Base-by-base conservation (phyloP, 768 basidiomycete species). In the Cystofilobasidium bisporidii region DNA sequence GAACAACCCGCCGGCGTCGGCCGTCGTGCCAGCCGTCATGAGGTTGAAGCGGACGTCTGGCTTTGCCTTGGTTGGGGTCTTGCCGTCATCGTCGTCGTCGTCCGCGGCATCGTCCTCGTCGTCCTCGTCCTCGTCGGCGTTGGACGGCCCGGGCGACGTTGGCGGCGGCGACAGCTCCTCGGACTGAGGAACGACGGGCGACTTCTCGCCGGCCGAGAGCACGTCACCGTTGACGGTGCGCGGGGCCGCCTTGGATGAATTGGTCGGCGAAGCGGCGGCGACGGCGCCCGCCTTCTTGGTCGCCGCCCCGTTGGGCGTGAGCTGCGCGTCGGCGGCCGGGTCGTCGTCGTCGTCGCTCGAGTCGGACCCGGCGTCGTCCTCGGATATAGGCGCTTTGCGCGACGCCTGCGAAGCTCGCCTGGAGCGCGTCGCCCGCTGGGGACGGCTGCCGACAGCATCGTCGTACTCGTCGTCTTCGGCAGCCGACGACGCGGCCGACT, bases 51-150 rank as follows among this genome's bases (percentile, higher is more conserved):
- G 53, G 28, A 56, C 53, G 53, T 56, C 53, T 8, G 53, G 28
- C 28, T 56, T 56, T 10, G 53, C 28, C 53, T 56, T 56, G 28
- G 30, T 56, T 11, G 53, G 53, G 28, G 53, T 61, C 67, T 17
- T 56, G 26, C 53, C 53, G 26, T 12, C 67, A 10, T 53, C 72
- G 17, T 65, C 26, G 41, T 67, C 33, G 69, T 67, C 14, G 71
- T 74, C 53, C 61, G 64, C 48, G 12, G 30, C 53, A 6, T 56
- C 53, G 30, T 56, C 53, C 28, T 56, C 53, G 18, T 18, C 26
- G 14, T 28, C 53, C 18, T 53, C 50, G 50, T 53, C 28, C 12
- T 57, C 63, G 18, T 18, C 53, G 14, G 53, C 17, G 10, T 38
- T 36, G 12, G 24, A 30, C 53, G 22, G 10, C 18, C 10, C 24